These are phyloP conservation scores for Fraxinus latifolia DNA, from an alignment of 305 asterid species.

Conservation along the genomic window DNA sequence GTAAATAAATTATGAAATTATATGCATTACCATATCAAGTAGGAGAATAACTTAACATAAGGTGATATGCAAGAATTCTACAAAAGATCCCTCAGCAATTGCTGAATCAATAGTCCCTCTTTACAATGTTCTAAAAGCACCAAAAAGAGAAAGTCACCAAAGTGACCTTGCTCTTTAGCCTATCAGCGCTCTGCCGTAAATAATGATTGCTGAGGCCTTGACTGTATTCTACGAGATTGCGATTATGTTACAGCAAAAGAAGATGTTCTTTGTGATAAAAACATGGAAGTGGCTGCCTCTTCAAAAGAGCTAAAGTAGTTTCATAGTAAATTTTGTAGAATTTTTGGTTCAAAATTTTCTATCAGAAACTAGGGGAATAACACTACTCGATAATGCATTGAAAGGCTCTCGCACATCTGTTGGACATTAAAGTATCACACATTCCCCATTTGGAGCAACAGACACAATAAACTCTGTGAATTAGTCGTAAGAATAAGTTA, in stretches of 20 bases:
- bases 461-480: neutral
- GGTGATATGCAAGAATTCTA: neutral
- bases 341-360: neutral
- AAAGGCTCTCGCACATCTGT: neutral
- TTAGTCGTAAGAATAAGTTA: neutral
- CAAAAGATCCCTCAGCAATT: neutral
- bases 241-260: constrained; percentile 1
- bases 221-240: neutral
- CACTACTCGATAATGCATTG: neutral
- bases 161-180: neutral
- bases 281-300: neutral
- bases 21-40: neutral
- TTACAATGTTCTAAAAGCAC: neutral
- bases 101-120: neutral
- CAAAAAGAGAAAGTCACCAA: neutral
- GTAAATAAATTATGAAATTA: neutral
- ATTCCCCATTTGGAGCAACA: neutral
- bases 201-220: neutral
- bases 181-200: neutral
- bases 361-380: neutral
- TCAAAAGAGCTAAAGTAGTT: neutral
- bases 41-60: neutral
- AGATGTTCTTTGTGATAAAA: neutral
- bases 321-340: neutral
- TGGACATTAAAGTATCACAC: neutral